Percentiles rank a stretch among this genome's conserved stretches.
Evolutionary conservation across 2,329 filamentous ascomycete genomes (phyloP).

Genomic region (Emergomyces africanus): DNA sequence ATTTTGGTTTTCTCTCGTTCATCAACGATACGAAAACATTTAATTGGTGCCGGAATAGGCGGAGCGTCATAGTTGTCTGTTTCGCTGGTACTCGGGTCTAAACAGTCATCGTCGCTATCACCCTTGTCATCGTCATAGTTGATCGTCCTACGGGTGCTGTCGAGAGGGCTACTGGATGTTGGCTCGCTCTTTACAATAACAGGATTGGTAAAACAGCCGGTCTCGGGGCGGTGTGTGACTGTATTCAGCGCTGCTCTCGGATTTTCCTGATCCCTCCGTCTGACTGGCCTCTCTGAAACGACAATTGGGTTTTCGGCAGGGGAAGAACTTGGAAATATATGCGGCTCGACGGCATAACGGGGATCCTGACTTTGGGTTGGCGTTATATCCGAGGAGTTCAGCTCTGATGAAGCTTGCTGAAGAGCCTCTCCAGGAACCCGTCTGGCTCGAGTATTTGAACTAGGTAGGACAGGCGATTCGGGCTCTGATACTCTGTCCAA

Average conservation of each 20-base stretch:
- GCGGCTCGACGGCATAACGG: conserved; percentile 1
- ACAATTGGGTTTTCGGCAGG: conserved; percentile 6
- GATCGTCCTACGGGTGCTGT: background rate
- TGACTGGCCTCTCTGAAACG: conserved; percentile 9
- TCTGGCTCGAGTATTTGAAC: background rate
- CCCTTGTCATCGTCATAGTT: background rate
- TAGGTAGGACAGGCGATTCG: background rate
- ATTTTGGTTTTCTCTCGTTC: background rate
- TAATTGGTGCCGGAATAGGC: background rate
- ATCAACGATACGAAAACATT: background rate
- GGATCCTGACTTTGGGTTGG: conserved; percentile 11
- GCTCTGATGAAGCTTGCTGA: background rate
- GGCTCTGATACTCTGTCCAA: background rate
- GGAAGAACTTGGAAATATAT: conserved; percentile 5
- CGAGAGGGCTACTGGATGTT: conserved; percentile 22
- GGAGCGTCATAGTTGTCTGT: background rate
- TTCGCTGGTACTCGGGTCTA: background rate
- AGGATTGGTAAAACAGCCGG: conserved; percentile 9
- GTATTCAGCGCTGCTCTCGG: background rate
- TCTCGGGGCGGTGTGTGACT: background rate
- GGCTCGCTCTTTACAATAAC: conserved; percentile 25
- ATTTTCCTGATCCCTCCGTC: conserved; percentile 9
- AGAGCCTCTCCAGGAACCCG: background rate
- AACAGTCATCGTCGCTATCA: background rate
- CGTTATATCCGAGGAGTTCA: background rate